Evolutionary conservation across 1,284 basidiomycete genomes (phyloP).

Genomic region (Cryptococcus jaspeensis): DNA sequence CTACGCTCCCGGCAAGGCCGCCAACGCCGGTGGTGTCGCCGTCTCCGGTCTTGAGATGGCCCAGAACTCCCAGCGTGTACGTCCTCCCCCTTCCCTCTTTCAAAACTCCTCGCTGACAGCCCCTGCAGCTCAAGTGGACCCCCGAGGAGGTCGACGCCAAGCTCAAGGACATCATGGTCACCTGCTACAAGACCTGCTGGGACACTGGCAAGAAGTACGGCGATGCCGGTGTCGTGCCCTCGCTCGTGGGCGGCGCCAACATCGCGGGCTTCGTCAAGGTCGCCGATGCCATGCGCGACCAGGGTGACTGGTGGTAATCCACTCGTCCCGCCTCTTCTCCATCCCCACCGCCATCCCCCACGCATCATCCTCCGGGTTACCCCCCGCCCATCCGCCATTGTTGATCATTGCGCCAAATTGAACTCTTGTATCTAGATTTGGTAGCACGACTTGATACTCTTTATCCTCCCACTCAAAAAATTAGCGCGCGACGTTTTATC

Average conservation of each 20-base stretch:
- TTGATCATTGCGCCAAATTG: too few species aligned
- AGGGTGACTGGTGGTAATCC: constrained; percentile 69
- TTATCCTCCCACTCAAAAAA: not conserved
- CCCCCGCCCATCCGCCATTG: too few species aligned
- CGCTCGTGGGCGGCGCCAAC: constrained; percentile 69
- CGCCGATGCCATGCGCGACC: constrained; percentile 63
- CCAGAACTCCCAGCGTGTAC: constrained; percentile 69
- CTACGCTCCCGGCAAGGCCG: constrained; percentile 72
- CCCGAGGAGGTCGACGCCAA: constrained; percentile 67
- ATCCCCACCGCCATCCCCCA: not conserved
- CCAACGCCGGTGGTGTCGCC: constrained; percentile 70
- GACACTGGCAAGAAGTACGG: constrained; percentile 64
- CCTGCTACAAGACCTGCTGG: constrained; percentile 64
- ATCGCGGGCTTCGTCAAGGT: constrained; percentile 70
- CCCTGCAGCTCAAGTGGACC: constrained; percentile 56
- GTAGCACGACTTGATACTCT: not conserved
- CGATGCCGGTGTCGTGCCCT: constrained; percentile 60
- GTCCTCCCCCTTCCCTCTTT: constrained; percentile 21
- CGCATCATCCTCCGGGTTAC: not conserved
- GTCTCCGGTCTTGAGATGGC: constrained; percentile 68
- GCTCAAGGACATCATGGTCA: constrained; percentile 73
- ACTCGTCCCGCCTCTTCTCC: not conserved
- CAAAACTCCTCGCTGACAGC: not conserved
- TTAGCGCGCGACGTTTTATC: not conserved
- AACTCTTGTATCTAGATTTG: not conserved